Evolutionary conservation across 495 filamentous ascomycete genomes (phyloP).

Genomic region (Hypoxylon fuscum): DNA sequence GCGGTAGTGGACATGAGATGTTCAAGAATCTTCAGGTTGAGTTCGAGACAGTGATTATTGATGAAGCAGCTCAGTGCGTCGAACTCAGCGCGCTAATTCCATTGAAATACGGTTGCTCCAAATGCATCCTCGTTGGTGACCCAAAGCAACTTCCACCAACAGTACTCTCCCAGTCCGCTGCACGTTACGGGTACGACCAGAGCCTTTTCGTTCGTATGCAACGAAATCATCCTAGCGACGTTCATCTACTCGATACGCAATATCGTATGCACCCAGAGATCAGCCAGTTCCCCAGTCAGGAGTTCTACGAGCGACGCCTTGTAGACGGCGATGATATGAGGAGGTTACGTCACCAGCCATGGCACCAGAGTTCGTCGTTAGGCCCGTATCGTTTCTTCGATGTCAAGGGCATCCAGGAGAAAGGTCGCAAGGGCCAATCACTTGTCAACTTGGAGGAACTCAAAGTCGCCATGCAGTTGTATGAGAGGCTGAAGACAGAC

Average conservation of each 20-base stretch:
- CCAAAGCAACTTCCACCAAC: slow-evolving; percentile 97
- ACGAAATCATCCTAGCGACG: slow-evolving; percentile 82
- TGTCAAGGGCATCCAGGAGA: slow-evolving; percentile 85
- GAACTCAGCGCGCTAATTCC: slow-evolving; percentile 97
- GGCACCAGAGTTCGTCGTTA: slow-evolving; percentile 83
- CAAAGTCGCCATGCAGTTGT: slow-evolving; percentile 83
- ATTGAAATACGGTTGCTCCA: slow-evolving; percentile 95
- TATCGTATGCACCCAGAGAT: slow-evolving; percentile 99
- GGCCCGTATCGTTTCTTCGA: slow-evolving; percentile 98
- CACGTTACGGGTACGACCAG: slow-evolving; percentile 94
- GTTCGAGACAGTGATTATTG: slow-evolving; percentile 98
- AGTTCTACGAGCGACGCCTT: slow-evolving; percentile 90
- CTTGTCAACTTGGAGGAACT: slow-evolving; percentile 90
- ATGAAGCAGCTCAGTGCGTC: slow-evolving; percentile 97
- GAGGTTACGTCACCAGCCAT: slow-evolving; percentile 74
- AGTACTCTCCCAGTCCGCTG: slow-evolving; percentile 91
- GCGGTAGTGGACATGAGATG: slow-evolving; percentile 96
- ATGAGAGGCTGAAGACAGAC: slow-evolving; percentile 77
- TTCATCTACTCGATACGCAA: slow-evolving; percentile 95
- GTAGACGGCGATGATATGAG: slow-evolving; percentile 87
- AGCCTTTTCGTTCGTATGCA: slow-evolving; percentile 99
- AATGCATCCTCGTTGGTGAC: slow-evolving; percentile 97
- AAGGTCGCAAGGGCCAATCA: slow-evolving; percentile 80
- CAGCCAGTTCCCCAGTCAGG: slow-evolving; percentile 83
- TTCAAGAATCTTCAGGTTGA: slow-evolving; percentile 93